Evolutionary conservation across 202 grass and related monocot genomes (phyloP).

Genomic region (Elaeis oleifera): DNA sequence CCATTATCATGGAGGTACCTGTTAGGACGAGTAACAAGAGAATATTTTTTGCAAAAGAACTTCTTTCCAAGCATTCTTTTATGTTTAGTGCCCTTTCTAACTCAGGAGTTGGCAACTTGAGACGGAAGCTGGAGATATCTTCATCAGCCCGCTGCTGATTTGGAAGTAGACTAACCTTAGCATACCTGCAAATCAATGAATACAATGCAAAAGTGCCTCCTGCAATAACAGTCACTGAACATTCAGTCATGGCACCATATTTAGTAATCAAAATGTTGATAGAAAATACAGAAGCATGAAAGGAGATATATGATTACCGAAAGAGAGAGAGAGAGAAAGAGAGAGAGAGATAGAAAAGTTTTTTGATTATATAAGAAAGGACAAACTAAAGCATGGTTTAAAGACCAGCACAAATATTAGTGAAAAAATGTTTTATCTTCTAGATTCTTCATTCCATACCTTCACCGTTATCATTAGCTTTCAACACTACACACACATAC

Average conservation of each 20-base stretch:
- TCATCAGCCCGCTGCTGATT: constrained; percentile 85
- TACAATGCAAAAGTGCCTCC: constrained; percentile 92
- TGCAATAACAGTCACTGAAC: constrained; percentile 22
- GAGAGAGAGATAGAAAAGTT: too few species aligned
- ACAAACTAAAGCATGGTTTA: too few species aligned
- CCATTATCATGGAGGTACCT: constrained; percentile 95
- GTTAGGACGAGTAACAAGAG: constrained; percentile 86
- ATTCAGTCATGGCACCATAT: too few species aligned
- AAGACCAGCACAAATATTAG: neutral
- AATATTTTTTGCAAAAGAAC: constrained; percentile 52
- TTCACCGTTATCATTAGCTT: constrained; percentile 95
- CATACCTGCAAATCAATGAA: constrained; percentile 91
- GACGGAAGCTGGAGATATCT: constrained; percentile 82
- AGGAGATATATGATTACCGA: too few species aligned
- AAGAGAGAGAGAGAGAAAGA: too few species aligned
- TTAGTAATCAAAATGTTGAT: too few species aligned
- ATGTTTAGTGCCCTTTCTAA: constrained; percentile 68
- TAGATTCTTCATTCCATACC: constrained; percentile 27
- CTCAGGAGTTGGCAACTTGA: constrained; percentile 83
- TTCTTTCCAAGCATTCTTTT: constrained; percentile 85
- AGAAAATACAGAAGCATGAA: too few species aligned
- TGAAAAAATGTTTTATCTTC: constrained; percentile 1
- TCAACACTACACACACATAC: constrained; percentile 87
- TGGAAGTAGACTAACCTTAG: constrained; percentile 79
- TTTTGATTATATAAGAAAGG: too few species aligned